Conservation (phyloP, 169 alveolate species). For the Perkinsus marinus region DNA sequence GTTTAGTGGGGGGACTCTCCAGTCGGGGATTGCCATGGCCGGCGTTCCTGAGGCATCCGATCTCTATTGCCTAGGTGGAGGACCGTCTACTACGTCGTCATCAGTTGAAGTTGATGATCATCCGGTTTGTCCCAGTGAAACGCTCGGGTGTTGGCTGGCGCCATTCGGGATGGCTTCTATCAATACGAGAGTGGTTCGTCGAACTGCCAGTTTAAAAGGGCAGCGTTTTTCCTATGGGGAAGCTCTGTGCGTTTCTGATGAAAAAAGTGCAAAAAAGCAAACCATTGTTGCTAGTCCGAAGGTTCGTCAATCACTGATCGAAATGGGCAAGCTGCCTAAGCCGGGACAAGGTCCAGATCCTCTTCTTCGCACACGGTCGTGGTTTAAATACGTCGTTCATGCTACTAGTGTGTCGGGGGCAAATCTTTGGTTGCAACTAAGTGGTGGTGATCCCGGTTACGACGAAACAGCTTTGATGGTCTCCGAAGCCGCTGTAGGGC, state of each 20-base stretch:
- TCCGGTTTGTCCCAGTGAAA: neutral
- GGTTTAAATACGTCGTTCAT: neutral
- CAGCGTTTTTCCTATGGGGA: neutral
- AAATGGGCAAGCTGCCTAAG: neutral
- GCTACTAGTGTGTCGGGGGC: neutral
- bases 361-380: neutral
- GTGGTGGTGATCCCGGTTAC: neutral
- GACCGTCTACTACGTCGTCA: neutral
- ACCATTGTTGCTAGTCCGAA: neutral
- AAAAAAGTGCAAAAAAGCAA: neutral
- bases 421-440: neutral
- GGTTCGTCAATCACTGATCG: neutral
- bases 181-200: neutral
- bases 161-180: neutral
- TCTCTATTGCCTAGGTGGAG: neutral
- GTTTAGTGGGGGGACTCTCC: neutral
- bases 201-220: neutral
- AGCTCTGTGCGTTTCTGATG: neutral
- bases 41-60: neutral
- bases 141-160: neutral
- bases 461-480: neutral
- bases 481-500: neutral
- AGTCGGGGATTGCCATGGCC: neutral
- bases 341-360: neutral
- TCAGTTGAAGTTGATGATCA: neutral